Percentiles rank a stretch among this genome's conserved stretches.
These are phyloP conservation scores for Entomortierella chlamydospora DNA, from an alignment of 192 early-diverging fungal genomes.

Conservation along the genomic window DNA sequence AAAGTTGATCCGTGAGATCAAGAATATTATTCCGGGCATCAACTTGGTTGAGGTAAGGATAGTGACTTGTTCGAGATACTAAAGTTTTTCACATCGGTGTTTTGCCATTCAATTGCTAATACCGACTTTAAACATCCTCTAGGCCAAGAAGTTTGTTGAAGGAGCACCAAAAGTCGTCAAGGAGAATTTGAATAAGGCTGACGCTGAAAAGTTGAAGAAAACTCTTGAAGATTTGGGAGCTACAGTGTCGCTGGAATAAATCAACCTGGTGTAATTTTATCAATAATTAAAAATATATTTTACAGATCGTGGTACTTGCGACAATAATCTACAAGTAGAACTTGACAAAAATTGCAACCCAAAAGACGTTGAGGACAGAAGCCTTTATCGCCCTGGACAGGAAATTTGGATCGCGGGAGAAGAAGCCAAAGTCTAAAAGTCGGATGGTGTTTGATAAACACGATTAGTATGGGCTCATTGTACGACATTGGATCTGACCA, in stretches of 20 bases:
- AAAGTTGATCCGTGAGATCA: slow-evolving; percentile 98
- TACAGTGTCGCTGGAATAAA: slow-evolving; percentile 92
- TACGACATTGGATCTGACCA: neutral
- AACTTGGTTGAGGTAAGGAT: slow-evolving; percentile 89
- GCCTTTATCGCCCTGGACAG: slow-evolving; percentile 13
- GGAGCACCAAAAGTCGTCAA: slow-evolving; percentile 96
- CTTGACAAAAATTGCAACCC: slow-evolving; percentile 82
- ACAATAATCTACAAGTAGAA: slow-evolving; percentile 71
- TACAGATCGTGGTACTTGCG: neutral
- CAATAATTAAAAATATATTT: neutral
- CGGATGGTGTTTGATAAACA: neutral
- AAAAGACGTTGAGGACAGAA: slow-evolving; percentile 35
- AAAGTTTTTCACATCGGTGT: too few relatives aligned
- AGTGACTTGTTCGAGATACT: too few relatives aligned
- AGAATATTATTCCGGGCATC: slow-evolving; percentile 90
- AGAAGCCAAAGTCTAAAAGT: slow-evolving; percentile 33
- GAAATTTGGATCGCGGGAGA: slow-evolving; percentile 31
- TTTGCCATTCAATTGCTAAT: too few relatives aligned
- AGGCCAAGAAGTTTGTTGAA: slow-evolving; percentile 99
- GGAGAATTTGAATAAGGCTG: slow-evolving; percentile 90
- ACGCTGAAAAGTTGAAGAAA: slow-evolving; percentile 98
- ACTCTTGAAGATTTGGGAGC: slow-evolving; percentile 92
- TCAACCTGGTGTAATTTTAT: too few relatives aligned
- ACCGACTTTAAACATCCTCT: too few relatives aligned
- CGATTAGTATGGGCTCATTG: neutral